Conservation (phyloP, 768 basidiomycete genomes). For the Pleurotus ostreatus region DNA sequence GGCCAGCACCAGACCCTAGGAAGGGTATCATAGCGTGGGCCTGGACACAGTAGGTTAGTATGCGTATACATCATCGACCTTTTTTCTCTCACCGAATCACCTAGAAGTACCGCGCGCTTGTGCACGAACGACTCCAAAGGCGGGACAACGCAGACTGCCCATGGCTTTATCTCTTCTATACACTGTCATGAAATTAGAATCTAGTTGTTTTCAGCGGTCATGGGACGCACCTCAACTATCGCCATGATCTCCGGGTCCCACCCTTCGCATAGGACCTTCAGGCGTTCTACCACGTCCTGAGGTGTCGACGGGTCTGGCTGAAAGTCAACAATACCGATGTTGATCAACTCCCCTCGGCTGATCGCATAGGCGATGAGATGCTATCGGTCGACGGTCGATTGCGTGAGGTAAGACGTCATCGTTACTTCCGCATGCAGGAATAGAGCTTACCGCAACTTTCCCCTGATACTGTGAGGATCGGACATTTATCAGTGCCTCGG, state of each 20-base stretch:
- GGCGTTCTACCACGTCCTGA: neutral
- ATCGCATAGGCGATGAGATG: neutral
- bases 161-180: neutral
- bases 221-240: neutral
- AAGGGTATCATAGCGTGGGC: conserved; percentile 5
- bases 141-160: neutral
- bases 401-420: no score
- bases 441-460: neutral
- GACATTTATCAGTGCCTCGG: neutral
- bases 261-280: neutral
- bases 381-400: neutral
- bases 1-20: conserved; percentile 2
- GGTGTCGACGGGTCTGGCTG: neutral
- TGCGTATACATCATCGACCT: neutral
- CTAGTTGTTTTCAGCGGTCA: neutral
- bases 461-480: neutral
- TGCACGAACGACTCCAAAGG: neutral
- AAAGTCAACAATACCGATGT: neutral
- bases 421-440: no score
- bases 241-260: conserved; percentile 1
- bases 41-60: neutral
- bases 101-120: neutral
- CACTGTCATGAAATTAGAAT: neutral
- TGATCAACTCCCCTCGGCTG: neutral
- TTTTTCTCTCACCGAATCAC: neutral